These are phyloP conservation scores for Talaromyces sp. DNA, from an alignment of 2,329 filamentous ascomycete species.

Conservation along the genomic window DNA sequence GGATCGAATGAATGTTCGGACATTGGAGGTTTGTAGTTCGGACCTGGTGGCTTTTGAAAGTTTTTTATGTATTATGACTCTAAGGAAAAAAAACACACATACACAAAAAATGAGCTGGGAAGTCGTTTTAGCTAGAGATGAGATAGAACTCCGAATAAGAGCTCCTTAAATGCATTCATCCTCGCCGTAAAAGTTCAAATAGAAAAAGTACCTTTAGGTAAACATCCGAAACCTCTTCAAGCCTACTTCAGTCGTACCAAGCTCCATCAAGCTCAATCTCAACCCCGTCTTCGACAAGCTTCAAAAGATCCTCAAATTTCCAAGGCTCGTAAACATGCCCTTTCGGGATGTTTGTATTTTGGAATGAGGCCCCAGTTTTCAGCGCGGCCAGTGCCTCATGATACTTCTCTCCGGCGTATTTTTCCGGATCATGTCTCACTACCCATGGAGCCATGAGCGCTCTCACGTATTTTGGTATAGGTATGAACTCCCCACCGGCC, in stretches of 20 bases:
- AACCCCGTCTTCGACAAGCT: neutral
- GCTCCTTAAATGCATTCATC: neutral
- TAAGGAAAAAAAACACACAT: neutral
- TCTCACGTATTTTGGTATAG: constrained; percentile 11
- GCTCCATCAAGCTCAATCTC: constrained; percentile 15
- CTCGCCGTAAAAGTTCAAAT: neutral
- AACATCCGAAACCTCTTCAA: neutral
- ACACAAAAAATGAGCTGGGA: neutral
- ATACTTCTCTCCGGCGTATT: constrained; percentile 29
- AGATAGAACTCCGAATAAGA: neutral
- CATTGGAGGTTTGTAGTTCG: neutral
- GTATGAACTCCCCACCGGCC: neutral
- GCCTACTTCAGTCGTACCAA: constrained; percentile 5
- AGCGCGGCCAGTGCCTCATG: constrained; percentile 24
- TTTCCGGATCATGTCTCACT: constrained; percentile 22
- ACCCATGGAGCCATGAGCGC: constrained; percentile 20
- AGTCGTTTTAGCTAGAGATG: neutral
- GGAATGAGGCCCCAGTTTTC: constrained; percentile 24
- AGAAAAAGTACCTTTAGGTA: neutral
- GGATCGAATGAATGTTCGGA: neutral
- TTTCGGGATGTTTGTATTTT: constrained; percentile 30
- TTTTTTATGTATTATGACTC: neutral
- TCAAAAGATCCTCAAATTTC: constrained; percentile 25
- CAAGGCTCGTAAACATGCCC: constrained; percentile 29
- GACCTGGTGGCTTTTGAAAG: neutral